Base-by-base conservation (phyloP, 306 rosid species). In the Glycine tomentella region DNA sequence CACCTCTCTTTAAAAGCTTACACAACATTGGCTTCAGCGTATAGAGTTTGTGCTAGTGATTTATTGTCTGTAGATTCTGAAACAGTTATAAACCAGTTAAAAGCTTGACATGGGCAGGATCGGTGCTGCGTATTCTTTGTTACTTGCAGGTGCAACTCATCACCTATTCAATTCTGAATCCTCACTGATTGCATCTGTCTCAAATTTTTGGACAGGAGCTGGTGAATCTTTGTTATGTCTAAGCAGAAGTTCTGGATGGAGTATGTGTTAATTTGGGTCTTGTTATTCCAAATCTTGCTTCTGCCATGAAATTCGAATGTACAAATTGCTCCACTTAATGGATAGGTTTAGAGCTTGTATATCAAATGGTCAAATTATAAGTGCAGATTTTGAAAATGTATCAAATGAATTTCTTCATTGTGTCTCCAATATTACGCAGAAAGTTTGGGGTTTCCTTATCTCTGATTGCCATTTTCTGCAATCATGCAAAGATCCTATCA, bases 71-170 rank as follows among this genome's bases (percentile, higher is more conserved):
- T 51, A 14, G 61, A 38, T 87, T 74, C 86, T 40, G 82, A 80
- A 76, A 51, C 1, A n/a, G 72, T 77, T 57, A 74, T 25, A 64
- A 74, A 81, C 62, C 85, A 15, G 59, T 17, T 48, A 0, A 49
- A 84, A 44, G 84, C 92, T 77, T 31, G 56, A 80, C 65, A 73
- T 84, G 89, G 84, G 87, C 84, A 88, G 90, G 87, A 88, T 51
- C 55, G 76, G 94, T 69, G 83, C 91, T 20, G 97, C 97, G 10
- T 90, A 90, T 77, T 89, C 90, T 55, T 80, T 94, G 83, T 62
- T 94, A 78, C 92, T 92, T 51, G 97, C 97, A 7, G 87, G 90
- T 64, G 91, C 93, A 48, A 78, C 91, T 66, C 92, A 94, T 72
- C 89, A 89, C 83, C 92, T 94, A 58, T 90, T 92, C 81, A 78